Percentiles rank a stretch among this genome's conserved stretches.
Conservation (phyloP, 257 asterid genomes). For the Solanum chaucha region DNA sequence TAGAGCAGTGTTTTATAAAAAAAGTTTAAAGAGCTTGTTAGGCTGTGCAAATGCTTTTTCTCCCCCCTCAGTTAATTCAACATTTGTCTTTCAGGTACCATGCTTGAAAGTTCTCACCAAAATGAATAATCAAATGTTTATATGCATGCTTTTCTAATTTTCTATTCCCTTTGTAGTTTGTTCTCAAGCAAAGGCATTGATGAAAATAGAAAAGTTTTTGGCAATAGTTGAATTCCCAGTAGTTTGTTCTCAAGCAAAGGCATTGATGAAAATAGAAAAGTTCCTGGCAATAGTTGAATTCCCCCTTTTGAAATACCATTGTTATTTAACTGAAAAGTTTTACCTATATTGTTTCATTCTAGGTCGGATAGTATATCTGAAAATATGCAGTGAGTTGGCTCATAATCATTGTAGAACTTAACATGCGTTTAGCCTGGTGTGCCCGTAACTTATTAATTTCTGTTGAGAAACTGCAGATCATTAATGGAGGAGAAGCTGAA, state of each 20-base stretch:
- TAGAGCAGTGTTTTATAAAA: not conserved
- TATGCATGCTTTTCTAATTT: not conserved
- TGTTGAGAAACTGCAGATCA: conserved; percentile 25
- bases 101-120: not conserved
- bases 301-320: not conserved
- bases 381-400: not conserved
- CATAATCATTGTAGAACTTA: not conserved
- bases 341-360: not conserved
- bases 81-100: not conserved
- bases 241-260: not conserved
- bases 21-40: not conserved
- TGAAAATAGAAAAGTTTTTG: not conserved
- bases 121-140: not conserved
- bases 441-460: not conserved
- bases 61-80: not conserved
- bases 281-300: not conserved
- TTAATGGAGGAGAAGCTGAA: conserved; percentile 77
- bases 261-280: not conserved
- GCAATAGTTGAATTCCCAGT: not conserved
- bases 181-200: not conserved
- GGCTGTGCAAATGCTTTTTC: not conserved
- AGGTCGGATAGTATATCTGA: not conserved
- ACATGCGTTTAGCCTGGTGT: not conserved
- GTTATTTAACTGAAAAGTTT: not conserved
- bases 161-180: not conserved